Percentiles rank a stretch among this genome's conserved stretches.
Evolutionary conservation across 352 stramenopile species (phyloP).

Genomic region (Saprolegnia parasitica): DNA sequence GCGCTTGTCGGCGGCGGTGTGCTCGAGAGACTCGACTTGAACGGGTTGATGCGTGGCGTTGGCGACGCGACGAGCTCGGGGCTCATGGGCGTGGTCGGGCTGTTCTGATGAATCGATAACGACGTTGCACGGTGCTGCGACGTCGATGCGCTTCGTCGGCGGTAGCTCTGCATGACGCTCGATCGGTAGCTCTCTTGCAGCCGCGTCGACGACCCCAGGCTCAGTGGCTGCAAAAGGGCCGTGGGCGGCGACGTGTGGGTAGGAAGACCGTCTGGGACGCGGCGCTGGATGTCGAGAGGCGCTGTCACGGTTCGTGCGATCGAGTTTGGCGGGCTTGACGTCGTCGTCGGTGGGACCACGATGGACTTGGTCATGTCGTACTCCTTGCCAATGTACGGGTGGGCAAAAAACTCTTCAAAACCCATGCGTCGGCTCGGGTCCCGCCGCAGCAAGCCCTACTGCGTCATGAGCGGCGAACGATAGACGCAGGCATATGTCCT

Average conservation of each 20-base stretch:
- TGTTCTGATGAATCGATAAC: neutral
- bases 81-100: slow-evolving; percentile 35
- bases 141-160: slow-evolving; percentile 15
- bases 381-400: slow-evolving; percentile 49
- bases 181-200: slow-evolving; percentile 15
- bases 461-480: too few relatives aligned
- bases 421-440: slow-evolving; percentile 79
- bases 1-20: neutral
- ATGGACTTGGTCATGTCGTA: neutral
- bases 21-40: slow-evolving; percentile 37
- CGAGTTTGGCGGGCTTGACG: neutral
- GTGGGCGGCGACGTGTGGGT: neutral
- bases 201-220: neutral
- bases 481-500: neutral
- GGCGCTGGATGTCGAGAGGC: neutral
- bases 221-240: neutral
- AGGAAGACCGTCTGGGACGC: neutral
- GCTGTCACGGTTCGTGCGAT: neutral
- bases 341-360: neutral
- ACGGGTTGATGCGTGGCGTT: slow-evolving; percentile 64
- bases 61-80: slow-evolving; percentile 53
- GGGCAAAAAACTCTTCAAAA: slow-evolving; percentile 89
- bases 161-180: slow-evolving; percentile 18
- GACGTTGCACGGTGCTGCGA: neutral
- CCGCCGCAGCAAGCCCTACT: slow-evolving; percentile 73